These are phyloP conservation scores for Chrysosporium queenslandicum DNA, from an alignment of 2,329 filamentous ascomycete genomes.

Conservation along the genomic window DNA sequence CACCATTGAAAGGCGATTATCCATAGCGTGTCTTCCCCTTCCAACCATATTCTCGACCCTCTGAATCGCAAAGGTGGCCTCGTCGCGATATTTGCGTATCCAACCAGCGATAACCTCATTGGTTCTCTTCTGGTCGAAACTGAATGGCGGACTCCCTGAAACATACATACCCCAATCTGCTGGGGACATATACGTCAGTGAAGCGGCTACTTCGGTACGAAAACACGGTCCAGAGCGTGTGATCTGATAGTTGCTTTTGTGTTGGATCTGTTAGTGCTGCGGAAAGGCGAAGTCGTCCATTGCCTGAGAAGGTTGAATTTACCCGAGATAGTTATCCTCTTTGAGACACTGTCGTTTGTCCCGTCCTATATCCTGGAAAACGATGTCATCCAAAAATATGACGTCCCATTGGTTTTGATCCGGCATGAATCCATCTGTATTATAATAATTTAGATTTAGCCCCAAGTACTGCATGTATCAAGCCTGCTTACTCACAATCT, in stretches of 20 bases:
- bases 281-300: not conserved
- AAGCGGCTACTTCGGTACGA: constrained; percentile 36
- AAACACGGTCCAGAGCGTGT: constrained; percentile 33
- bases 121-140: constrained; percentile 25
- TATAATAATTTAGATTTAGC: not conserved
- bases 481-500: constrained; percentile 30
- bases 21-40: constrained; percentile 12
- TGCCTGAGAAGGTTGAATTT: too few relatives aligned
- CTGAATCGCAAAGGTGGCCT: constrained; percentile 26
- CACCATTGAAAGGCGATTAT: constrained; percentile 23
- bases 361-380: constrained; percentile 27
- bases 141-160: constrained; percentile 28
- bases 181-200: constrained; percentile 32
- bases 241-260: constrained; percentile 31
- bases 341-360: constrained; percentile 28
- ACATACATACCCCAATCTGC: constrained; percentile 33
- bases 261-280: not conserved
- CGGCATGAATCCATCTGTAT: constrained; percentile 36
- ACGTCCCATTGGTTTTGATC: constrained; percentile 33
- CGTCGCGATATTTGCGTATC: constrained; percentile 28
- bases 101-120: constrained; percentile 28
- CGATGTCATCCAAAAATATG: constrained; percentile 35
- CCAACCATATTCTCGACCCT: not conserved
- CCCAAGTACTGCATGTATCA: not conserved
- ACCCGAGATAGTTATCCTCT: constrained; percentile 34